Percentiles rank a stretch among this genome's conserved stretches.
These are phyloP conservation scores for Cucurbitaria berberidis DNA, from an alignment of 2,329 filamentous ascomycete species.

Conservation along the genomic window DNA sequence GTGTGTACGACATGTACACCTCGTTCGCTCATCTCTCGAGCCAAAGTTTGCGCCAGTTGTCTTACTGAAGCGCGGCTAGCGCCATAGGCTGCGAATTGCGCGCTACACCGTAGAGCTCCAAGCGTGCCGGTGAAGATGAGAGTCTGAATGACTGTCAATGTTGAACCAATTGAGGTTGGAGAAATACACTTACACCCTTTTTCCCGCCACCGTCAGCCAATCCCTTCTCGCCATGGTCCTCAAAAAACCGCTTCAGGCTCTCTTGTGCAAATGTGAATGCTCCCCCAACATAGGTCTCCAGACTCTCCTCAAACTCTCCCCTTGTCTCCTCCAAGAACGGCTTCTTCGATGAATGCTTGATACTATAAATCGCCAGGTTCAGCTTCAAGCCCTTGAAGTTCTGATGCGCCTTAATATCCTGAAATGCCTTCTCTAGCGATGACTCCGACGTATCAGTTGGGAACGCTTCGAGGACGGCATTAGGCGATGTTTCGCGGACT, in stretches of 20 bases:
- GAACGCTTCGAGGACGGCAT: slow-evolving; percentile 59
- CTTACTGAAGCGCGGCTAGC: slow-evolving; percentile 60
- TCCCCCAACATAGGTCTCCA: slow-evolving; percentile 62
- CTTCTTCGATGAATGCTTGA: slow-evolving; percentile 62
- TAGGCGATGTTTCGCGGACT: slow-evolving; percentile 50
- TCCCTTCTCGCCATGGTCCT: slow-evolving; percentile 57
- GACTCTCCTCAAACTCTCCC: slow-evolving; percentile 51
- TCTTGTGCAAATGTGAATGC: slow-evolving; percentile 64
- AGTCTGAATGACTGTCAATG: slow-evolving; percentile 37
- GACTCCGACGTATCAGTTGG: slow-evolving; percentile 58
- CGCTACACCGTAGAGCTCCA: slow-evolving; percentile 60
- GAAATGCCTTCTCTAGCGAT: slow-evolving; percentile 57
- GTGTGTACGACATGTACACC: slow-evolving; percentile 66
- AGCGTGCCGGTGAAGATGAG: slow-evolving; percentile 64
- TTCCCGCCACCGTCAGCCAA: slow-evolving; percentile 57
- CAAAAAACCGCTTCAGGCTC: slow-evolving; percentile 58
- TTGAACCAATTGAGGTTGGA: background rate
- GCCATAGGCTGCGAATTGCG: slow-evolving; percentile 62
- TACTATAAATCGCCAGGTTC: slow-evolving; percentile 60
- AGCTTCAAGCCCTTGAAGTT: slow-evolving; percentile 60
- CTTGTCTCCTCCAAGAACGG: slow-evolving; percentile 62
- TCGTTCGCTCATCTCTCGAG: slow-evolving; percentile 62
- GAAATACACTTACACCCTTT: slow-evolving; percentile 52
- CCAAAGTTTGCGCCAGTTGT: slow-evolving; percentile 62
- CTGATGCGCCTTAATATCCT: slow-evolving; percentile 55